Percentiles rank a stretch among this genome's conserved stretches.
Evolutionary conservation across 208 protist genomes (phyloP).

Genomic region (Tritrichomonas foetus): DNA sequence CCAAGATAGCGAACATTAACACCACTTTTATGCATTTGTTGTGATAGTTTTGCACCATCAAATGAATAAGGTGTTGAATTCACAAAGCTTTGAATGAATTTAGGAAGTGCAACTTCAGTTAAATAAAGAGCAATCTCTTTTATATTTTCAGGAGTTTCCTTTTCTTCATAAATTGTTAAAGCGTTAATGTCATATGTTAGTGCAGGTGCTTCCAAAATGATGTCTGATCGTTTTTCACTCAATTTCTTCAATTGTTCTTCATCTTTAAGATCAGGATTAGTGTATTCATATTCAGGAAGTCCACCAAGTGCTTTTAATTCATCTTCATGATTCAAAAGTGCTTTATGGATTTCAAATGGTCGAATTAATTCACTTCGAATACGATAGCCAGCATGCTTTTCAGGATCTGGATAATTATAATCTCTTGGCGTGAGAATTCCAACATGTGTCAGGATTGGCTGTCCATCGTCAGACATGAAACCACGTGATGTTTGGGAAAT

Average conservation of each 20-base stretch:
- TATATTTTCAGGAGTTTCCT: neutral
- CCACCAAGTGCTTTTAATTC: neutral
- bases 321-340: neutral
- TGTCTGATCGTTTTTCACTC: neutral
- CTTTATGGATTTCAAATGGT: neutral
- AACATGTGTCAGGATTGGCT: neutral
- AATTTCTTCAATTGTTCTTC: too few relatives aligned
- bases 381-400: neutral
- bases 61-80: too few relatives aligned
- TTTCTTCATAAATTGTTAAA: neutral
- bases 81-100: neutral
- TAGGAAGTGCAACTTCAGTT: neutral
- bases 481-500: neutral
- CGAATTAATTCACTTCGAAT: neutral
- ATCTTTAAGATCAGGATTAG: too few relatives aligned
- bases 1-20: neutral
- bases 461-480: neutral
- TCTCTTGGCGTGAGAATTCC: neutral
- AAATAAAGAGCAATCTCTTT: neutral
- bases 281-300: neutral
- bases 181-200: neutral
- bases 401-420: neutral
- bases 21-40: slow-evolving; percentile 21
- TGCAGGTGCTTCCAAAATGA: neutral
- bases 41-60: neutral